Conservation (phyloP, 352 stramenopile species). For the Pythium scleroteichum region DNA sequence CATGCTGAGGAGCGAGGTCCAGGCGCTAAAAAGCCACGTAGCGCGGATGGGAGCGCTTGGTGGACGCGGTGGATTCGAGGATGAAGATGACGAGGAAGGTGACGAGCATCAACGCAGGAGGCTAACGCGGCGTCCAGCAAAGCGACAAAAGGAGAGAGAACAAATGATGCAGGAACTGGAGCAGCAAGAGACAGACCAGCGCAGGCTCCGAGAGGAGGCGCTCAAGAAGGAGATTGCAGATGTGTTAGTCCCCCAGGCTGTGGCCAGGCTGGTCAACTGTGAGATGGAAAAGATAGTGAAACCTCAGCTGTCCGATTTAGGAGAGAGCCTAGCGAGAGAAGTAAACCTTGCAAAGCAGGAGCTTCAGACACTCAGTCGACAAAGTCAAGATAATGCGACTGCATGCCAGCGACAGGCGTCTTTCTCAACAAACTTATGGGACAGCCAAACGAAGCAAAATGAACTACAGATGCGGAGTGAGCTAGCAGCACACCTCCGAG, state of each 20-base stretch:
- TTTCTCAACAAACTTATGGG: not conserved
- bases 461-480: constrained; percentile 20
- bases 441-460: constrained; percentile 8
- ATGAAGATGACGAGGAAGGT: constrained; percentile 7
- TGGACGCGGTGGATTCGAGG: constrained; percentile 5
- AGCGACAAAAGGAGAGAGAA: constrained; percentile 14
- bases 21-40: constrained; percentile 56
- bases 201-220: constrained; percentile 17
- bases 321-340: not conserved
- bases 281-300: constrained; percentile 5
- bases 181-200: constrained; percentile 5
- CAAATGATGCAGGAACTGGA: constrained; percentile 1
- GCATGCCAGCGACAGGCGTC: constrained; percentile 9
- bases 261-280: constrained; percentile 21
- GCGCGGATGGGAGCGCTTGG: constrained; percentile 34
- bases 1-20: constrained; percentile 54
- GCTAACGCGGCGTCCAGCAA: not conserved
- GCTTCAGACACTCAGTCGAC: not conserved
- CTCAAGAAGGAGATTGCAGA: constrained; percentile 27
- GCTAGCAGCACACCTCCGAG: constrained; percentile 5
- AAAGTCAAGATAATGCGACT: constrained; percentile 12
- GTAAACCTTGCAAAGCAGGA: constrained; percentile 6
- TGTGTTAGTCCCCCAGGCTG: constrained; percentile 4
- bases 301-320: not conserved
- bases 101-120: not conserved